Base-by-base conservation (phyloP, 441 rosid genomes). In the Erodium moschatum region DNA sequence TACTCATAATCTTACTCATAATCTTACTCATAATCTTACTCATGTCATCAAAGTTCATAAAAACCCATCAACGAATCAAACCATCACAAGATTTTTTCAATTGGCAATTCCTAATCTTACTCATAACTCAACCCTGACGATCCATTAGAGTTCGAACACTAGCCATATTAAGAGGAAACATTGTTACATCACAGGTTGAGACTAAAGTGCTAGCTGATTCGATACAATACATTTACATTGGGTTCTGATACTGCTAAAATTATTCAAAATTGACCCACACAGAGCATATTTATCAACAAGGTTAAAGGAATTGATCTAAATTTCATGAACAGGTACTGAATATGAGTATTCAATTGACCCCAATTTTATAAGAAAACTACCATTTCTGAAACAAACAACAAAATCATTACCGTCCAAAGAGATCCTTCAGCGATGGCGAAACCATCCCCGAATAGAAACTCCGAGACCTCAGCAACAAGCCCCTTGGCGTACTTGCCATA, bases 361-460 rank as follows among this genome's bases (percentile, higher is more conserved):
- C 48, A 42, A 8, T 42, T 42, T 1, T 42, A 42, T 42, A 11
- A 42, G 38, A 42, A 9, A 42, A 2, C 48, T 42, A 42, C 48
- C 13, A 11, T 33, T 33, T 33, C 38, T 33, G 38, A 33, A 1
- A 33, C 38, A 42, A 42, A 9, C 13, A 42, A 8, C 1, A 42
- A 42, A 42, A 42, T 18, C 61, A 54, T 18, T 88, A 92, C 98
- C 81, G 91, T 90, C 98, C 98, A 92, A 61, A 90, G 87, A 9
- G 87, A 66, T 64, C 96, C 98, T 27, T 92, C 96, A 0, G 96
- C 98, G 66, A 87, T 90, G 58, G 98, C 98, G 46, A 92, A 88
- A 58, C 98, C 98, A 2, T 95, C 88, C 0, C 98, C 98, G 46
- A 92, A 92, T 0, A 92, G 82, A 20, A 92, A 92, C 70, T 90